Percentiles rank a stretch among this genome's conserved stretches.
phyloP scores from a whole-genome alignment of 179 eudicot species.

The Corrigiola litoralis region DNA sequence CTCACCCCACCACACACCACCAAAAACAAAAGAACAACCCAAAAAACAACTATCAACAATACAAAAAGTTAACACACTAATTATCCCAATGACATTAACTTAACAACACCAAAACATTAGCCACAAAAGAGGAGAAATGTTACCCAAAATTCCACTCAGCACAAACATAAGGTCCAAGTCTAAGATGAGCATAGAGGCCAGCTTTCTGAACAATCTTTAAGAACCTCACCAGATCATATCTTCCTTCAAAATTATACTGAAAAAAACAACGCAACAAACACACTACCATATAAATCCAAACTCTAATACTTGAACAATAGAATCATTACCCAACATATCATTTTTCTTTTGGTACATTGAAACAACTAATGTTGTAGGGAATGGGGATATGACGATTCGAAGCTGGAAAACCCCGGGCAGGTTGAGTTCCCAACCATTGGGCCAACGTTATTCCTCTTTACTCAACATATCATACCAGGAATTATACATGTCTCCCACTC shows the following conservation, averaged over 20 bases:
- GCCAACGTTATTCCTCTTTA: too few species aligned
- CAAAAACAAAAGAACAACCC: background rate
- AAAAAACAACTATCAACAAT: background rate
- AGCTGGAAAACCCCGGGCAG: too few species aligned
- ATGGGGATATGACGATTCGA: too few species aligned
- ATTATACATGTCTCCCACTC: too few species aligned
- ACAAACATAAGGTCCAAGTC: conserved; percentile 95
- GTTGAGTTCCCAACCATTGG: too few species aligned
- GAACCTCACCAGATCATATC: conserved; percentile 82
- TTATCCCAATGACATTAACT: background rate
- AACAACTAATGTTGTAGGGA: too few species aligned
- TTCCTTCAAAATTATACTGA: conserved; percentile 90
- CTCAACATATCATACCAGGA: too few species aligned
- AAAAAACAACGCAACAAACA: conserved; percentile 3
- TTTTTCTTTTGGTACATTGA: too few species aligned
- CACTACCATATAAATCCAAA: background rate
- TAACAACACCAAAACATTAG: too few species aligned
- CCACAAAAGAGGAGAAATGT: too few species aligned
- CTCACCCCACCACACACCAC: background rate
- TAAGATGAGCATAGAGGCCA: conserved; percentile 89
- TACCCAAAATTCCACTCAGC: conserved; percentile 99
- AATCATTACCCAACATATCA: background rate
- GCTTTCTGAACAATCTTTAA: conserved; percentile 81
- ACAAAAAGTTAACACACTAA: background rate
- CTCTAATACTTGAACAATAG: background rate